phyloP scores from a whole-genome alignment of 139 green algal genomes.

The Haematococcus sp. region DNA sequence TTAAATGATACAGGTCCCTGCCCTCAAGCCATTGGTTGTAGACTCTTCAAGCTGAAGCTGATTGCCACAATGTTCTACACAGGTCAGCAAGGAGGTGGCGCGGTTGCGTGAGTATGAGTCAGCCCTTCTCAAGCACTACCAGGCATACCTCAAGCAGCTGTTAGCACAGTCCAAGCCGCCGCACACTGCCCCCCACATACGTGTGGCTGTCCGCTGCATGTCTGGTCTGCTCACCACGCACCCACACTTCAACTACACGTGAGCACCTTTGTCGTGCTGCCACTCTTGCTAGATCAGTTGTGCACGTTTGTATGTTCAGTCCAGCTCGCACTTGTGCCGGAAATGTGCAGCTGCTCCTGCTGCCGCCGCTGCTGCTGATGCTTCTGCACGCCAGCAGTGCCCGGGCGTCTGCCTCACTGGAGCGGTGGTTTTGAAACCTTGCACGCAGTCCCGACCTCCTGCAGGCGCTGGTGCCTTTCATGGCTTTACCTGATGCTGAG shows the following conservation, averaged over 20 bases:
- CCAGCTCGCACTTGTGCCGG: no score
- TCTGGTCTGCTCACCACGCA: constrained; percentile 56
- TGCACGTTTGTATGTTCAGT: no score
- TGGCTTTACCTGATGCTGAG: constrained; percentile 47
- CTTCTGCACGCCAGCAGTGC: no score
- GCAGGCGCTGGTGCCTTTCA: constrained; percentile 73
- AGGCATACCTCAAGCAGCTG: constrained; percentile 75
- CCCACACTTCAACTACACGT: constrained; percentile 88
- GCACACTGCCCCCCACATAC: constrained; percentile 11
- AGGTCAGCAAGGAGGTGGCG: constrained; percentile 84
- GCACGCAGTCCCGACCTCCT: constrained; percentile 59
- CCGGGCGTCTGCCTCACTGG: no score
- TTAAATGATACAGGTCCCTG: background rate
- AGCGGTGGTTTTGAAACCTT: no score
- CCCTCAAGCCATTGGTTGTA: no score
- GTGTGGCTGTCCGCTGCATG: constrained; percentile 77
- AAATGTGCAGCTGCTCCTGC: no score
- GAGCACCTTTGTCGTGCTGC: background rate
- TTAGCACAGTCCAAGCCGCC: constrained; percentile 36
- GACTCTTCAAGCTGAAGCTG: constrained; percentile 1
- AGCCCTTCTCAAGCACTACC: constrained; percentile 77
- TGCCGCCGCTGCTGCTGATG: no score
- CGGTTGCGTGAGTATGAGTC: constrained; percentile 74
- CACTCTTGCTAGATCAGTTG: no score
- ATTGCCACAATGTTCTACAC: no score